Base-by-base conservation (phyloP, 345 rosid genomes). In the Pugionium cornutum region DNA sequence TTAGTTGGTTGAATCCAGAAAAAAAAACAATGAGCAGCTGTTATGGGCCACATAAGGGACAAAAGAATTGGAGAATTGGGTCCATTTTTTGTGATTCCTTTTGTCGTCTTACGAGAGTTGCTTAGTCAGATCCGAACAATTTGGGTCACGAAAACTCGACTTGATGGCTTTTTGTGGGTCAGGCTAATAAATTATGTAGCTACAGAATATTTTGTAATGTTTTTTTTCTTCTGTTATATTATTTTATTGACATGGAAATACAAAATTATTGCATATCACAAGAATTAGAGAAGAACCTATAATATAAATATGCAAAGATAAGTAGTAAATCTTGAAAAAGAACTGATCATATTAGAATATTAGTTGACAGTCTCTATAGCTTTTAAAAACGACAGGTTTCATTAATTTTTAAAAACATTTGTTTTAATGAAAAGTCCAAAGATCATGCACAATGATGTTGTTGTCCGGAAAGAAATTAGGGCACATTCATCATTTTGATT, bases 41-140 rank as follows among this genome's bases (percentile, higher is more conserved):
- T 60, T 7, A 60, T 60, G 67, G 73, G 67, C 73, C 18, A 18
- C 73, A 49, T 18, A 34, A 7, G 29, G 44, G 41, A 58, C 52
- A 42, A 11, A 42, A 18, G 18, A 18, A 18, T 18, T 18, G 18
- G 18, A 0, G 37, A 50, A 68, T 31, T 69, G 47, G 74, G 74
- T 61, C 53, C 1, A 31, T 43, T 41, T 2, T 26, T 7, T 4
- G 29, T 52, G 39, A 60, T 61, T 60, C 46, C 54, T 51, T 69
- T 69, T 43, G 74, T 69, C 67, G 74, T 69, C 26, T 67, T 46
- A 57, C 5, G 32, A 56, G 10, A n/a, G 49, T 32, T 52, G 74
- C 67, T 47, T 60, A 53, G 74, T 69, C 74, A 69, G 67, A 69
- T 69, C 67, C 60, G 67, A 36, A 34, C 66, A 35, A 26, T 34